Conservation (phyloP, 768 basidiomycete genomes). For the Macrolepiota dolichaula region DNA sequence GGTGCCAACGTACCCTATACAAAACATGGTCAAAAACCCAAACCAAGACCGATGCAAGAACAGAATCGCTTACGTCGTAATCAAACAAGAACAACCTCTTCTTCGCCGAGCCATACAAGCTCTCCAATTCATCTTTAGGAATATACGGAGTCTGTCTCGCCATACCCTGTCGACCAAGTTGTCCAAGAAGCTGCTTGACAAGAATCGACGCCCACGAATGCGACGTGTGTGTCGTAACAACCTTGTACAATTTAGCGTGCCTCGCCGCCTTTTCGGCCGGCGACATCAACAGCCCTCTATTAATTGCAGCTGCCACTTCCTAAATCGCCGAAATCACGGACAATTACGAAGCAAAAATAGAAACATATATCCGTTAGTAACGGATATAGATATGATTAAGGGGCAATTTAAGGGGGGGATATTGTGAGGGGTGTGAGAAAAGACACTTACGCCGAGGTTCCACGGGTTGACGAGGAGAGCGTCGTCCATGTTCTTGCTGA, state of each 20-base stretch:
- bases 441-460: slow-evolving; percentile 74
- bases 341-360: background rate
- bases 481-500: slow-evolving; percentile 86
- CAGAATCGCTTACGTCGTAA: slow-evolving; percentile 82
- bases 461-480: slow-evolving; percentile 94
- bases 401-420: background rate
- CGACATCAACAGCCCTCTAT: slow-evolving; percentile 83
- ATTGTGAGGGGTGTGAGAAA: slow-evolving; percentile 10
- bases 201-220: slow-evolving; percentile 92
- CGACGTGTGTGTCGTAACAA: slow-evolving; percentile 91
- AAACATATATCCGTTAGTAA: background rate
- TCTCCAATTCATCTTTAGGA: slow-evolving; percentile 54
- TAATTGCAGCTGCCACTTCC: slow-evolving; percentile 89
- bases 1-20: slow-evolving; percentile 89
- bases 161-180: slow-evolving; percentile 73
- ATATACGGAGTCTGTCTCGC: slow-evolving; percentile 86
- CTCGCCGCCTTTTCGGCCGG: slow-evolving; percentile 68
- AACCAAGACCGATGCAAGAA: slow-evolving; percentile 16
- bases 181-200: slow-evolving; percentile 82
- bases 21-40: background rate
- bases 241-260: slow-evolving; percentile 74
- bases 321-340: slow-evolving; percentile 21
- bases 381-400: background rate
- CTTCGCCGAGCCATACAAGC: slow-evolving; percentile 61
- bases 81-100: slow-evolving; percentile 93